Evolutionary conservation across 495 filamentous ascomycete genomes (phyloP), one percentile per base, ranked within the genome.

Genomic region (Delitschia confertaspora): DNA sequence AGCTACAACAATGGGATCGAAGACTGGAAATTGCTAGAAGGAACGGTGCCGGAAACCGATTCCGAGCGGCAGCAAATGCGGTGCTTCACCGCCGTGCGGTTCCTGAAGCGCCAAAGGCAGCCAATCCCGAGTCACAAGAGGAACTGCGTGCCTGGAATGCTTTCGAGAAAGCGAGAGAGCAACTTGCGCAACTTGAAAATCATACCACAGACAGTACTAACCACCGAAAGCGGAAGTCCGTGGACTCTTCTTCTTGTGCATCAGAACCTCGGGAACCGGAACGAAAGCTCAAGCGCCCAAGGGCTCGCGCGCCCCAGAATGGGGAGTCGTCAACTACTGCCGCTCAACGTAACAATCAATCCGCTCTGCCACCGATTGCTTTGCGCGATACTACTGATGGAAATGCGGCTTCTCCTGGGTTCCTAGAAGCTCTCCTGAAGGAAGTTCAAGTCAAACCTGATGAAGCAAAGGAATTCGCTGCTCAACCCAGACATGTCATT

Each of bases 141-240:
- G 88, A 93, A 57, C 72, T 79, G 48, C 72, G 76, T 21, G 88
- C 88, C 8, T 95, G 88, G 88, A 85, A 88, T 39, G 85, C 79
- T 16, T 79, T 94, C 42, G 87, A 95, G 50, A 83, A 78, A 49
- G 85, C 85, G 25, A 75, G 82, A 53, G 80, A 87, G 22, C 71
- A 79, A 21, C 20, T 35, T 11, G 29, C 22, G 8, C 30, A 44
- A 25, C 14, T 41, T 2, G 43, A 52, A 19, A 35, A 32, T 16
- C 7, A 31, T 14, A 49, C 69, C 21, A 57, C 71, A 34, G 67
- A 69, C 1, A 49, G 45, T n/a, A 49, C 63, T 13, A 61, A 49
- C 10, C 67, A 64, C 33, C 65, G 83, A 33, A 95, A 95, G 62
- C 72, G 87, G 31, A 89, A 86, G 58, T 82, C 85, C n/a, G 71